These are phyloP conservation scores for Aspergillus tamarii DNA, from an alignment of 2,329 filamentous ascomycete species.

Conservation along the genomic window DNA sequence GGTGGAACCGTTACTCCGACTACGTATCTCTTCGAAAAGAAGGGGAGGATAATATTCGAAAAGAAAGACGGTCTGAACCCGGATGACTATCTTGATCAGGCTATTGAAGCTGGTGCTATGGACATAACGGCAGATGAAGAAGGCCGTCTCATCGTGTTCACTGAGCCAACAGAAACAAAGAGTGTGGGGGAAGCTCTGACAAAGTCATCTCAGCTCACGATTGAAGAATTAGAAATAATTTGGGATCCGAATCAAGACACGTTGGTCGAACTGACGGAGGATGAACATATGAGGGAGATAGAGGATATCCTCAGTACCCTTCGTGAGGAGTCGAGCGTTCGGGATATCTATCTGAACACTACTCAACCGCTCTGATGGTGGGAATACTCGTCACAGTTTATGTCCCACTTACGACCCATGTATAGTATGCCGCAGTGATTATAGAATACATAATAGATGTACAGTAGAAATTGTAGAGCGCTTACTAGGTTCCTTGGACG, in stretches of 20 bases:
- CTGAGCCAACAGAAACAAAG: conserved; percentile 67
- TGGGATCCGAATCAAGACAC: conserved; percentile 85
- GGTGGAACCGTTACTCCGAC: conserved; percentile 74
- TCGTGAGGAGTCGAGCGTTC: conserved; percentile 72
- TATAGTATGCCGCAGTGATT: background rate
- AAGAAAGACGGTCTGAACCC: conserved; percentile 58
- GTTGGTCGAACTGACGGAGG: conserved; percentile 63
- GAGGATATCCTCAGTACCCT: conserved; percentile 57
- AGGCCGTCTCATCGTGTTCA: conserved; percentile 72
- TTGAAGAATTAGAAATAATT: conserved; percentile 77
- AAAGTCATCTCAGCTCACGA: conserved; percentile 64
- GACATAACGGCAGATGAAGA: conserved; percentile 61
- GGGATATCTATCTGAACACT: conserved; percentile 76
- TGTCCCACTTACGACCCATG: background rate
- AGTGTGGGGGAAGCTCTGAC: conserved; percentile 67
- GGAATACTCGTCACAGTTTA: conserved; percentile 2
- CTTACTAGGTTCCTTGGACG: background rate
- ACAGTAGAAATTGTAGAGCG: background rate
- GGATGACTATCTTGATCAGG: conserved; percentile 76
- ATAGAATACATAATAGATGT: background rate
- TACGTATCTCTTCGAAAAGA: conserved; percentile 81
- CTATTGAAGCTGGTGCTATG: conserved; percentile 78
- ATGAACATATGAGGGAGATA: conserved; percentile 60
- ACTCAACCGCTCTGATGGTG: conserved; percentile 28
- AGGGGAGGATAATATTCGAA: conserved; percentile 74